Evolutionary conservation across 1,284 basidiomycete species (phyloP), one percentile per base, ranked within the genome.

Genomic region (Malassezia equina): DNA sequence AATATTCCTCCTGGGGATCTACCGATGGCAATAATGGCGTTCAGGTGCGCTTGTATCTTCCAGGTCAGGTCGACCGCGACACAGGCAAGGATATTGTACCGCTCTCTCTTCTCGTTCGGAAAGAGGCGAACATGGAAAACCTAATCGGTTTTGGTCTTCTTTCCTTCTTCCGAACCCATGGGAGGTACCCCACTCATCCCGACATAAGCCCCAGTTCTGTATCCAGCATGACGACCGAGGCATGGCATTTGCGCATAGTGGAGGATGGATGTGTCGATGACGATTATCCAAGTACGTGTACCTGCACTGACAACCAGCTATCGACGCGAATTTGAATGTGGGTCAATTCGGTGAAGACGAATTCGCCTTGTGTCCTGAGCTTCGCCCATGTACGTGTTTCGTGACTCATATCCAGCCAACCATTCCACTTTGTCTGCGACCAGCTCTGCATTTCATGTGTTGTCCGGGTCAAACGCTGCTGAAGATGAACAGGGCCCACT

Each of bases 181-280:
- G 0, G 84, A 71, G 83, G 43, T 90, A 90, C 0, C 82, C 82
- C 65, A 75, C 94, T 27, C 83, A 85, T 12, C 41, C 50, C 0
- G 52, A 33, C 6, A 51, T 54, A 2, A 62, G 86, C 54, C 79
- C 81, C 28, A 83, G 81, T 63, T 78, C 81, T 73, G 78, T 78
- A n/a, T 78, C 79, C 5, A 78, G 76, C 64, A 77, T 88, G 51
- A 84, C 82, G 39, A 86, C 88, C 0, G 79, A 87, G 1, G 90
- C 88, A 0, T 99, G 93, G 91, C 84, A 89, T n/a, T 75, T 99
- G 75, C 80, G 90, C 55, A 90, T 98, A 53, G 88, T 91, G 7
- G 93, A 99, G 69, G 90, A 96, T 74, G 94, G 94, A 15, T 90
- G 95, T 75, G 90, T 96, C 0, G 94, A 99, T 72, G 93, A 96